These are phyloP conservation scores for Chaetomium fimeti DNA, from an alignment of 495 filamentous ascomycete species.

Conservation along the genomic window DNA sequence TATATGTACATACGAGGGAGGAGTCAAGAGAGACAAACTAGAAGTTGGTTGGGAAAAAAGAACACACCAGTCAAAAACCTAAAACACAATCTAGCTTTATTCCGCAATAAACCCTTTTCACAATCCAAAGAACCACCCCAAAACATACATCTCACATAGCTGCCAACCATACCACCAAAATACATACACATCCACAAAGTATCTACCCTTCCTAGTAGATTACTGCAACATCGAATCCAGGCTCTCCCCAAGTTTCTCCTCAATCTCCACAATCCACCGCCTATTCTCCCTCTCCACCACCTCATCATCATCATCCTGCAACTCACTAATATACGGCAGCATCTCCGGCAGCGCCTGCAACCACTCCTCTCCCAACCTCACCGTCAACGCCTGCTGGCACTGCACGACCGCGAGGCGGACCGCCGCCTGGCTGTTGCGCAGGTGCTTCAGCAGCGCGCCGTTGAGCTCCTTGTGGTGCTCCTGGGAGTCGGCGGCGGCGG, in stretches of 20 bases:
- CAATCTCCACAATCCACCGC: slow-evolving; percentile 83
- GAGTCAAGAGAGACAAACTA: too few relatives aligned
- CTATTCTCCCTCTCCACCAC: slow-evolving; percentile 81
- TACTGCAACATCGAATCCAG: slow-evolving; percentile 88
- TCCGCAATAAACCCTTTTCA: not conserved
- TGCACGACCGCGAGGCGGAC: slow-evolving; percentile 75
- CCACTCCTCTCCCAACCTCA: slow-evolving; percentile 87
- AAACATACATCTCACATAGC: not conserved
- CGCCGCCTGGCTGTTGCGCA: slow-evolving; percentile 65
- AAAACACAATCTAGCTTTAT: not conserved
- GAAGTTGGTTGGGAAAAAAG: not conserved
- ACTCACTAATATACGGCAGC: slow-evolving; percentile 87
- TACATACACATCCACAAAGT: not conserved
- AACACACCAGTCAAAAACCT: not conserved
- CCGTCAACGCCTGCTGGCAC: slow-evolving; percentile 73
- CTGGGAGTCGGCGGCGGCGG: slow-evolving; percentile 70
- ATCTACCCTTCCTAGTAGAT: not conserved
- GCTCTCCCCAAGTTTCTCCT: slow-evolving; percentile 80
- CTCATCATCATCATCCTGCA: slow-evolving; percentile 96
- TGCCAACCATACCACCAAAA: not conserved
- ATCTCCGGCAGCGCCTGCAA: slow-evolving; percentile 85
- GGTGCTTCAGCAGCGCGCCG: slow-evolving; percentile 64
- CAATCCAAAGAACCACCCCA: slow-evolving; percentile 3
- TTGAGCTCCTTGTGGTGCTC: slow-evolving; percentile 91
- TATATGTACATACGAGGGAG: too few relatives aligned